Evolutionary conservation across 208 protist genomes (phyloP), one percentile per base, ranked within the genome.

Genomic region (Wallacemonas sp.): DNA sequence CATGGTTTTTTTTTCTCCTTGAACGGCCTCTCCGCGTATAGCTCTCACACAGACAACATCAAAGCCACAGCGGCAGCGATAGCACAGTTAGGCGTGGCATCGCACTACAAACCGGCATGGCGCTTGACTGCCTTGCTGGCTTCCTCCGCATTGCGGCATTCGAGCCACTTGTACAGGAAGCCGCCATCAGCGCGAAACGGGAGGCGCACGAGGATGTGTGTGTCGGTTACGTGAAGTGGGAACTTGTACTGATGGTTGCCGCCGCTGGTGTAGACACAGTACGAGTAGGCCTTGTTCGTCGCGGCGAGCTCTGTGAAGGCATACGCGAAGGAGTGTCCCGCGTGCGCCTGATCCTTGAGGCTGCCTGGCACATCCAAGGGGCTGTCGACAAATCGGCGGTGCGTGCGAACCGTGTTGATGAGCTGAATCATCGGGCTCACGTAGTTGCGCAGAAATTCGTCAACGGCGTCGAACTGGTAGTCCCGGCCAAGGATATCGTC

Each of bases 121-220:
- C 80, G 75, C 63, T 95, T 95, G 19, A 95, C 78, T 2, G 80
- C 73, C 62, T 89, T 80, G 48, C 88, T 92, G 19, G 92, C 83
- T 38, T 87, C 80, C 69, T 95, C 85, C 17, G 88, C 88, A 56
- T 88, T 95, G 26, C 68, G 47, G 60, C 88, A 95, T 43, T 77
- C 72, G 38, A 95, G 72, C 88, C 85, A 92, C 43, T 81, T 80
- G 24, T 82, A 43, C 5, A 61, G 52, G 47, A 73, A 41, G 19
- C 66, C 64, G 47, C 63, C 78, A 2, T 76, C 71, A 1, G 47
- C 52, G 16, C 47, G 48, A 29, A 88, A 76, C 0, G 88, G 88
- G 8, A 95, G 66, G 8, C 80, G 83, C n/a, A 95, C 76, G 56
- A 87, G 92, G 56, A 95, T 83, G 61, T 57, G 65, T 21, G 75